Conservation (phyloP, 1,284 basidiomycete species). For the Peniophora sp. region DNA sequence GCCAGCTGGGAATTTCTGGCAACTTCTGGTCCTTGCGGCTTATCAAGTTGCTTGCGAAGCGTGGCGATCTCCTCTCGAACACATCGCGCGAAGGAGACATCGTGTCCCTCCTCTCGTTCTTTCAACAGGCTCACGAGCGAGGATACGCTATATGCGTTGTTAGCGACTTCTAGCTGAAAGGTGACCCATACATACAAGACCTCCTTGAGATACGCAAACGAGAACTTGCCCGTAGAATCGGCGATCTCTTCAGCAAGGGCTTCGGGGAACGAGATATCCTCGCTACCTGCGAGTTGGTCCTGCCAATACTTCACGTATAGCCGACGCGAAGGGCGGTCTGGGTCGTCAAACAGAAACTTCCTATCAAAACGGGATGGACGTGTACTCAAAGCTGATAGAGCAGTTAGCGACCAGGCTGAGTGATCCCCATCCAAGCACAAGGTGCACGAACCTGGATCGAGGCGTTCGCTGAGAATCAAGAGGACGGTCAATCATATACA, state of each 20-base stretch:
- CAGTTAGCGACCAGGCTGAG: slow-evolving; percentile 20
- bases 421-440: neutral
- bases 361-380: too few relatives aligned
- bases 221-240: slow-evolving; percentile 52
- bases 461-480: slow-evolving; percentile 41
- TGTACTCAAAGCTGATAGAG: too few relatives aligned
- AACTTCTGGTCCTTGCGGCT: slow-evolving; percentile 3
- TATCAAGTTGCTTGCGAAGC: slow-evolving; percentile 23
- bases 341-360: slow-evolving; percentile 34
- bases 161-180: neutral
- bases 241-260: slow-evolving; percentile 47
- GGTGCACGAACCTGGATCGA: slow-evolving; percentile 51
- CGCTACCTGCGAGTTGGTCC: slow-evolving; percentile 49
- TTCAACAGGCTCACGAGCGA: slow-evolving; percentile 7
- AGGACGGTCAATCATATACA: slow-evolving; percentile 56
- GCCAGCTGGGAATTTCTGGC: too few relatives aligned
- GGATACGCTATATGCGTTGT: slow-evolving; percentile 7
- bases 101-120: slow-evolving; percentile 9
- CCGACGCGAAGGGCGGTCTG: slow-evolving; percentile 6
- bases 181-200: slow-evolving; percentile 48
- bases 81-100: slow-evolving; percentile 5
- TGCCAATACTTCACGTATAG: slow-evolving; percentile 52
- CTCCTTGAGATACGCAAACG: slow-evolving; percentile 76
- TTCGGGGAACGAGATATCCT: slow-evolving; percentile 53
- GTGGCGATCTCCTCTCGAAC: slow-evolving; percentile 9